phyloP scores from a whole-genome alignment of 306 rosid species.

The Coriaria nepalensis region DNA sequence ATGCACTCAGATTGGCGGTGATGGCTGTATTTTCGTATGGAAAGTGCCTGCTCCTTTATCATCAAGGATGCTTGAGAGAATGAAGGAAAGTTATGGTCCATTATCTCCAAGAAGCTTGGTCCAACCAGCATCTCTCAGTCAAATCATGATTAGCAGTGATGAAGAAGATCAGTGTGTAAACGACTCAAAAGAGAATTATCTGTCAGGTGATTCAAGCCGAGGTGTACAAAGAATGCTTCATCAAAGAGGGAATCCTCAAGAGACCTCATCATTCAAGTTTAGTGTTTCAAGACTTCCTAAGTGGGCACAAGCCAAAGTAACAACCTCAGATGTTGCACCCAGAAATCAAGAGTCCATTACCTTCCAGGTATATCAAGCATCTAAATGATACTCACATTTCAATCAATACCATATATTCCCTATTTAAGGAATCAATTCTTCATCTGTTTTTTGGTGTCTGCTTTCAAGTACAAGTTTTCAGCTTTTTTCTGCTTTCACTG shows the following conservation, averaged over 20 bases:
- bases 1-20: slow-evolving; percentile 54
- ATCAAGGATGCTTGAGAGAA: slow-evolving; percentile 43
- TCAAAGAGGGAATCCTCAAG: slow-evolving; percentile 19
- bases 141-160: slow-evolving; percentile 20
- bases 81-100: slow-evolving; percentile 26
- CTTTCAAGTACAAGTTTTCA: too few species aligned
- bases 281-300: slow-evolving; percentile 66
- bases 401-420: too few species aligned
- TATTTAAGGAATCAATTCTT: too few species aligned
- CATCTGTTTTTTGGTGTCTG: too few species aligned
- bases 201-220: slow-evolving; percentile 16
- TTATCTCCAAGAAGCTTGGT: slow-evolving; percentile 30
- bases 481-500: too few species aligned
- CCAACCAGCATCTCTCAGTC: slow-evolving; percentile 20
- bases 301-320: slow-evolving; percentile 60
- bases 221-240: slow-evolving; percentile 13
- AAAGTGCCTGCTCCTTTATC: slow-evolving; percentile 48
- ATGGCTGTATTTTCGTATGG: slow-evolving; percentile 67
- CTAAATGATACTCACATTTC: too few species aligned
- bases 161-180: slow-evolving; percentile 19
- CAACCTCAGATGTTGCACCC: slow-evolving; percentile 16
- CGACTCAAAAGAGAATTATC: slow-evolving; percentile 14
- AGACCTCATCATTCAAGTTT: slow-evolving; percentile 44
- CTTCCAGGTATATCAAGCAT: slow-evolving; percentile 29
- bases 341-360: slow-evolving; percentile 19